Evolutionary conservation across 2,329 filamentous ascomycete genomes (phyloP).

Genomic region (Blastomyces percursus): DNA sequence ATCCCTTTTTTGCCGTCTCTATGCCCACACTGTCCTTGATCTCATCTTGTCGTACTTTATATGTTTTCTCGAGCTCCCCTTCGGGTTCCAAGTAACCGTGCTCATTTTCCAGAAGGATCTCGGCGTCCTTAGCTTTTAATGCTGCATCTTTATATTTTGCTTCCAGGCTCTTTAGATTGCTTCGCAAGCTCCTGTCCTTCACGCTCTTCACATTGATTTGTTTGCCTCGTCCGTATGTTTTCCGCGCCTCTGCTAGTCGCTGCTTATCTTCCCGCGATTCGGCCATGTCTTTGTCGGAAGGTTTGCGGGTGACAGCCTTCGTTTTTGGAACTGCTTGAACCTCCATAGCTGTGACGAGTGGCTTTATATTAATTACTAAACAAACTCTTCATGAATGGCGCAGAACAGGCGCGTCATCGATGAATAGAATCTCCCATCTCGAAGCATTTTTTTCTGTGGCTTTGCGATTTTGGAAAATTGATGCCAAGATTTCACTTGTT

Average conservation of each 20-base stretch:
- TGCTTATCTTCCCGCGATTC: slow-evolving; percentile 32
- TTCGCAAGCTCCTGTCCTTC: slow-evolving; percentile 80
- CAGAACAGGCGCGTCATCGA: neutral
- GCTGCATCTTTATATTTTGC: slow-evolving; percentile 70
- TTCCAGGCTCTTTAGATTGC: slow-evolving; percentile 68
- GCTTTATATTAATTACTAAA: neutral
- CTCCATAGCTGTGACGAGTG: slow-evolving; percentile 10
- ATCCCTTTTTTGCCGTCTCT: slow-evolving; percentile 82
- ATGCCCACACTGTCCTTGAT: slow-evolving; percentile 63
- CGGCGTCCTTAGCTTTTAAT: slow-evolving; percentile 81
- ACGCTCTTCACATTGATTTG: slow-evolving; percentile 61
- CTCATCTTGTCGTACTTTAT: slow-evolving; percentile 82
- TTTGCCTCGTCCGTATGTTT: slow-evolving; percentile 73
- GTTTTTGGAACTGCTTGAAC: slow-evolving; percentile 23
- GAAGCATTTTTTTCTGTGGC: slow-evolving; percentile 10
- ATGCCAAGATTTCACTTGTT: slow-evolving; percentile 26
- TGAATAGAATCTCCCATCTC: neutral
- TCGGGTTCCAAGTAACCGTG: slow-evolving; percentile 82
- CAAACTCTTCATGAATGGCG: neutral
- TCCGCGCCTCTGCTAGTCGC: slow-evolving; percentile 46
- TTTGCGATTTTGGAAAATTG: slow-evolving; percentile 23
- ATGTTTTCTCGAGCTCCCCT: slow-evolving; percentile 77
- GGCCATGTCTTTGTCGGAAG: neutral
- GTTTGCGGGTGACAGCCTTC: slow-evolving; percentile 4
- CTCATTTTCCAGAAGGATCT: slow-evolving; percentile 82